Evolutionary conservation across 345 rosid genomes (phyloP).

Genomic region (Populus davidiana): DNA sequence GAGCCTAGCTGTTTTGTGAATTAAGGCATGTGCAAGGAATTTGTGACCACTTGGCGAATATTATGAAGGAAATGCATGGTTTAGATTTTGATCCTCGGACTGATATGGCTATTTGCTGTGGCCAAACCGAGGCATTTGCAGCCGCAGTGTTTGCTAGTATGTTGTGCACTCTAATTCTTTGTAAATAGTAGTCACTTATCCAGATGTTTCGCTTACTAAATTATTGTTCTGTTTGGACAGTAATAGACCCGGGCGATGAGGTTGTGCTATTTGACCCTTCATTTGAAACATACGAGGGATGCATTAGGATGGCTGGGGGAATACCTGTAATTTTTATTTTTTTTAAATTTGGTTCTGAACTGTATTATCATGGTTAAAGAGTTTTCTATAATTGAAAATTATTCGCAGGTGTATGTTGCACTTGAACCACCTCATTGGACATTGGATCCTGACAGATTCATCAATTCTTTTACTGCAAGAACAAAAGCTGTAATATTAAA

Average conservation of each 20-base stretch:
- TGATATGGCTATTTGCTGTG: constrained; percentile 59
- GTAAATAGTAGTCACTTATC: too few species aligned
- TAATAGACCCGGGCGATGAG: constrained; percentile 55
- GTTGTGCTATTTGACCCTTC: constrained; percentile 59
- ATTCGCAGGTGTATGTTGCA: constrained; percentile 46
- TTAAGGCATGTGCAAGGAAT: constrained; percentile 63
- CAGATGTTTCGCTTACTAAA: too few species aligned
- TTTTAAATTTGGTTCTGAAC: neutral
- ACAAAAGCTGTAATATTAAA: constrained; percentile 55
- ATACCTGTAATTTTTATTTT: constrained; percentile 37
- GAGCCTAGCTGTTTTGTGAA: neutral
- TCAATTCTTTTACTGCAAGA: constrained; percentile 37
- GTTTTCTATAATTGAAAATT: neutral
- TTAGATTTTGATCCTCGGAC: constrained; percentile 46
- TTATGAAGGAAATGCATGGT: constrained; percentile 37
- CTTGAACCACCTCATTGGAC: constrained; percentile 60
- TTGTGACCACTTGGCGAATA: constrained; percentile 43
- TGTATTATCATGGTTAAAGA: neutral
- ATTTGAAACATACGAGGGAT: constrained; percentile 49
- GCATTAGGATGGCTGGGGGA: constrained; percentile 55
- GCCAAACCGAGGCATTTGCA: constrained; percentile 71
- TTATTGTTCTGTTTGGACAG: constrained; percentile 21
- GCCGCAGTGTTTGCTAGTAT: constrained; percentile 50
- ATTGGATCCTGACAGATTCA: constrained; percentile 42
- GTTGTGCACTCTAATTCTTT: constrained; percentile 2